phyloP scores from a whole-genome alignment of 306 rosid genomes.

The Hippophae gyantsensis region DNA sequence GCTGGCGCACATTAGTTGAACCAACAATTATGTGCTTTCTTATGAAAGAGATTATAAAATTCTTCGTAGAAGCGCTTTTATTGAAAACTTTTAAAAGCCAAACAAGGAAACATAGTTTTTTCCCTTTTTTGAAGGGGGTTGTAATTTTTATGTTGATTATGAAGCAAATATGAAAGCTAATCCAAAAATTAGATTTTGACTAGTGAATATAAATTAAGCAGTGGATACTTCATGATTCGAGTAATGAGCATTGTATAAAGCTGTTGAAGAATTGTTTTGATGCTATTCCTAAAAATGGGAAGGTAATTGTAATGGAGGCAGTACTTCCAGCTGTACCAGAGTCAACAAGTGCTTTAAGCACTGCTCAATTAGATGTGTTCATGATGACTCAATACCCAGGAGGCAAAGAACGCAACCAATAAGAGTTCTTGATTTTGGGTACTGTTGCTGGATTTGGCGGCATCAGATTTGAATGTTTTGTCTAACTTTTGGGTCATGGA shows the following conservation, averaged over 20 bases:
- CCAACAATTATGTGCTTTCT: too few relatives aligned
- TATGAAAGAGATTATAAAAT: too few relatives aligned
- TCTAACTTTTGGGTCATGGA: constrained; percentile 40
- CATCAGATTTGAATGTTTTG: constrained; percentile 27
- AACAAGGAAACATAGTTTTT: too few relatives aligned
- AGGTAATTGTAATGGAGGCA: constrained; percentile 35
- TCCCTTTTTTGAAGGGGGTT: too few relatives aligned
- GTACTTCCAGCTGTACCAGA: constrained; percentile 25
- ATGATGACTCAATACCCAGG: constrained; percentile 45
- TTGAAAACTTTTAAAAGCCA: too few relatives aligned
- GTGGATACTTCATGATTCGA: constrained; percentile 39
- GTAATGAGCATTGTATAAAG: constrained; percentile 25
- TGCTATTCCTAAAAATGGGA: constrained; percentile 43
- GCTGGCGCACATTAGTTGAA: too few relatives aligned
- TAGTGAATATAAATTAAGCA: neutral
- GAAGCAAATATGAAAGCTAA: too few relatives aligned
- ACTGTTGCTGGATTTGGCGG: constrained; percentile 43
- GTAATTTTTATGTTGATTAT: too few relatives aligned
- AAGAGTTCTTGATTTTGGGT: constrained; percentile 35
- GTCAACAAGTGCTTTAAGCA: constrained; percentile 11
- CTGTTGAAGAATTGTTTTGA: constrained; percentile 37
- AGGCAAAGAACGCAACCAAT: constrained; percentile 42
- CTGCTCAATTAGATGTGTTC: constrained; percentile 15
- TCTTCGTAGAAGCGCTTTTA: too few relatives aligned
- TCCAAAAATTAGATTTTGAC: too few relatives aligned